Percentiles rank a stretch among this genome's conserved stretches.
phyloP scores from a whole-genome alignment of 2,329 filamentous ascomycete species.

The Byssothecium circinans region DNA sequence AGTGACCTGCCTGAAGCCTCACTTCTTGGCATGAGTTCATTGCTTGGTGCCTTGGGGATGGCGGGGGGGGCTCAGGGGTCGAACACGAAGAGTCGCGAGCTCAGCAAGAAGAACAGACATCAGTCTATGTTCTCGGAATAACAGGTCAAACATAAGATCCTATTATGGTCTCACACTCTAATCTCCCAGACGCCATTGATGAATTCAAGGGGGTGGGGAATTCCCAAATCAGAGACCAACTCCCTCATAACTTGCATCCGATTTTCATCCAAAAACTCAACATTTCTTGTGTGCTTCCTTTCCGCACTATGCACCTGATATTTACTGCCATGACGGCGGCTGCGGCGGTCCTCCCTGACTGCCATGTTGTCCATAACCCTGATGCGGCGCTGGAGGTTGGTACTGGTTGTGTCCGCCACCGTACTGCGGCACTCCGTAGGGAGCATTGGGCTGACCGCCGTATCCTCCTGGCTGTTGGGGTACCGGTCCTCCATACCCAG shows the following conservation, averaged over 20 bases:
- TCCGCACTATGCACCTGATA: too few species aligned
- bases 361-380: constrained; percentile 7
- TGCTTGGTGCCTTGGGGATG: too few species aligned
- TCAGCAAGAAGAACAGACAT: too few species aligned
- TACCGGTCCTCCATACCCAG: constrained; percentile 36
- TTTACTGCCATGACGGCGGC: constrained; percentile 30
- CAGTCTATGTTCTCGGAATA: too few species aligned
- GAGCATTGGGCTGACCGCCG: constrained; percentile 20
- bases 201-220: too few species aligned
- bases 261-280: neutral
- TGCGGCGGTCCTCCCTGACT: constrained; percentile 17
- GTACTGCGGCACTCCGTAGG: constrained; percentile 31
- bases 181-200: too few species aligned
- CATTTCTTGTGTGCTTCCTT: neutral
- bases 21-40: too few species aligned
- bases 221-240: neutral
- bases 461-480: constrained; percentile 12
- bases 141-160: too few species aligned
- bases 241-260: neutral
- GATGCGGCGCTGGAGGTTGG: constrained; percentile 16
- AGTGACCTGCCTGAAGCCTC: too few species aligned
- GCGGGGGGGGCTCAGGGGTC: too few species aligned
- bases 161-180: too few species aligned
- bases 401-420: constrained; percentile 39
- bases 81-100: too few species aligned